Conservation (phyloP, 2,329 filamentous ascomycete species). For the Colletotrichum sansevieriae region DNA sequence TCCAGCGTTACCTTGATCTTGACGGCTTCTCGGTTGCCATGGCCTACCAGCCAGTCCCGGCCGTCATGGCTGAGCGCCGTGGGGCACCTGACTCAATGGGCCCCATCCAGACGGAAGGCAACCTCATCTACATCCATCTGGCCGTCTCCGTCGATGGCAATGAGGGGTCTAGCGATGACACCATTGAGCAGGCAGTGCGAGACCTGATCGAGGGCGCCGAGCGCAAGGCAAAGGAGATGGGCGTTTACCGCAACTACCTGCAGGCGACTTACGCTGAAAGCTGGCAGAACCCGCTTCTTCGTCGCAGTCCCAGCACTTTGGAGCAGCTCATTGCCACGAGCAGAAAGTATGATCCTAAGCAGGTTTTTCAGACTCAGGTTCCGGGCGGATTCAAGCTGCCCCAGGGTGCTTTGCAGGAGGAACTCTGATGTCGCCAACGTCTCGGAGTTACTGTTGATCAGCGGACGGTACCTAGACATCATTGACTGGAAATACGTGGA, state of each 20-base stretch:
- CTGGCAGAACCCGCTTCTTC: slow-evolving; percentile 25
- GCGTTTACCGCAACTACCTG: background rate
- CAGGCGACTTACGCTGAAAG: slow-evolving; percentile 25
- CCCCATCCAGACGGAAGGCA: slow-evolving; percentile 6
- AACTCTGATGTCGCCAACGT: background rate
- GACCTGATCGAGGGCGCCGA: background rate
- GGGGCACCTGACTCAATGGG: slow-evolving; percentile 11
- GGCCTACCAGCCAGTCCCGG: slow-evolving; percentile 19
- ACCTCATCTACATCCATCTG: slow-evolving; percentile 22
- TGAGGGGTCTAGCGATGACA: background rate
- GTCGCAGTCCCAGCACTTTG: background rate
- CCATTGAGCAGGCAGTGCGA: background rate
- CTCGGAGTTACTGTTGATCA: background rate
- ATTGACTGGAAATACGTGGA: background rate
- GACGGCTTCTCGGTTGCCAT: slow-evolving; percentile 18
- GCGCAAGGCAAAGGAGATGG: slow-evolving; percentile 10
- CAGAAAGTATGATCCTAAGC: slow-evolving; percentile 26
- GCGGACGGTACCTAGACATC: background rate
- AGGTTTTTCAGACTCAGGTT: slow-evolving; percentile 24
- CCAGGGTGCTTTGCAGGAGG: background rate
- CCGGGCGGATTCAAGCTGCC: slow-evolving; percentile 33
- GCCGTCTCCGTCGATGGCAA: background rate
- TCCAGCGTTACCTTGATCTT: background rate
- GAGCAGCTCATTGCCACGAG: slow-evolving; percentile 17
- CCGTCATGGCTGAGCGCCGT: slow-evolving; percentile 12